These are phyloP conservation scores for Phytophthora constricta DNA, from an alignment of 352 stramenopile genomes.

Conservation along the genomic window DNA sequence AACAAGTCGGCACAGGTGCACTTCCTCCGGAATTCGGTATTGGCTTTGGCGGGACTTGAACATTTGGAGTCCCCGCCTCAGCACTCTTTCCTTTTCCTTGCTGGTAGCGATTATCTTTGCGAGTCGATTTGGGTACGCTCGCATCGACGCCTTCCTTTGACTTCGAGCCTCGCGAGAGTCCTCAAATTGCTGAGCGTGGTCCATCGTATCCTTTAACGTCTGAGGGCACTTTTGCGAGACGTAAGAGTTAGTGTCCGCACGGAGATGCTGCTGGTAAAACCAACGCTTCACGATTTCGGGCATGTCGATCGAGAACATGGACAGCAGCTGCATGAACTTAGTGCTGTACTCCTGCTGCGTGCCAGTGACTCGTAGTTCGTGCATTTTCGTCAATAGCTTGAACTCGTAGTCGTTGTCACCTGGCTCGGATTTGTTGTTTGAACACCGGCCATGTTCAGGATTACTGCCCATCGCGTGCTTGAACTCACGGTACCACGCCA, in stretches of 20 bases:
- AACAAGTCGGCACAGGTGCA: not conserved
- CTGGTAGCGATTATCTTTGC: not conserved
- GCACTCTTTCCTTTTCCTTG: not conserved
- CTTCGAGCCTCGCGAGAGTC: not conserved
- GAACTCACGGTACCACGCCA: slow-evolving; percentile 11
- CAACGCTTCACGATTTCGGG: slow-evolving; percentile 27
- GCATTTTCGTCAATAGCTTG: not conserved
- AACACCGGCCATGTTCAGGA: not conserved
- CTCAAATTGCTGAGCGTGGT: slow-evolving; percentile 7
- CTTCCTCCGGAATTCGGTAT: not conserved
- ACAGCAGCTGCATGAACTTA: slow-evolving; percentile 92
- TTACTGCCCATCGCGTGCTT: not conserved
- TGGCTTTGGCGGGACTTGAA: not conserved
- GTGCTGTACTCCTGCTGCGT: slow-evolving; percentile 45
- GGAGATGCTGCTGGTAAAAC: slow-evolving; percentile 14
- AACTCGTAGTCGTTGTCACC: not conserved
- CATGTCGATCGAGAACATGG: slow-evolving; percentile 71
- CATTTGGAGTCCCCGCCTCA: not conserved
- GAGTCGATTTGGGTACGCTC: not conserved
- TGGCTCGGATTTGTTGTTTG: not conserved
- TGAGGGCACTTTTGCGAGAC: slow-evolving; percentile 1
- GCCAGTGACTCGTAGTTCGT: not conserved
- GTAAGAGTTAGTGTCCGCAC: slow-evolving; percentile 1
- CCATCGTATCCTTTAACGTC: slow-evolving; percentile 3
- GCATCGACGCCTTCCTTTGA: not conserved